A percentile compares a stretch with the other conserved stretches of the same genome.
Conservation (phyloP, 2,329 filamentous ascomycete genomes). For the Alternaria ethzedia region DNA sequence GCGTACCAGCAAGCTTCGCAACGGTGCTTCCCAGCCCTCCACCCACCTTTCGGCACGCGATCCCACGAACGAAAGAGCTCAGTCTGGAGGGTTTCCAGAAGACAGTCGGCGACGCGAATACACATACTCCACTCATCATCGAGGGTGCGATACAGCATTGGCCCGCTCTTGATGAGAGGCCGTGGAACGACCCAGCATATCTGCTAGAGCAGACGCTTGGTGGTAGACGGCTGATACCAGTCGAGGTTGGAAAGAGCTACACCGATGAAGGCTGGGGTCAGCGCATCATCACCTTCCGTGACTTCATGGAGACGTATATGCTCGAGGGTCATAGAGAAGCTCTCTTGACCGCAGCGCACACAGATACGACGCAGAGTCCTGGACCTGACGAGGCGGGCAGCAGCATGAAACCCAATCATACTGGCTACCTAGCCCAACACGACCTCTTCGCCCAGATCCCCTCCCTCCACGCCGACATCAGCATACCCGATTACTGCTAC, state of each 20-base stretch:
- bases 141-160: slow-evolving; percentile 70
- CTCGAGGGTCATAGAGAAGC: slow-evolving; percentile 21
- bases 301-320: slow-evolving; percentile 73
- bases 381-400: too few relatives aligned
- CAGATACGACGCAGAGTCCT: not conserved
- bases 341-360: not conserved
- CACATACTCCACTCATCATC: slow-evolving; percentile 69
- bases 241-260: slow-evolving; percentile 87
- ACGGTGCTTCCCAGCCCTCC: not conserved
- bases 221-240: slow-evolving; percentile 80
- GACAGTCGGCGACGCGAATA: slow-evolving; percentile 24
- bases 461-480: slow-evolving; percentile 74
- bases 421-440: slow-evolving; percentile 90
- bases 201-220: slow-evolving; percentile 75
- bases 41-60: slow-evolving; percentile 25
- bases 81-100: slow-evolving; percentile 39
- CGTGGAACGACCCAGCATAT: slow-evolving; percentile 78
- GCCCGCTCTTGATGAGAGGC: slow-evolving; percentile 73
- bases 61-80: slow-evolving; percentile 25
- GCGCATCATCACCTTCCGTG: slow-evolving; percentile 73
- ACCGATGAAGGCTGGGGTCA: slow-evolving; percentile 87
- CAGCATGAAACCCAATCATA: slow-evolving; percentile 30
- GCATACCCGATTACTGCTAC: slow-evolving; percentile 85
- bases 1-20: slow-evolving; percentile 25
- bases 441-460: slow-evolving; percentile 86